phyloP scores from a whole-genome alignment of 805 yeast genomes.

The Lachancea kluyveri region DNA sequence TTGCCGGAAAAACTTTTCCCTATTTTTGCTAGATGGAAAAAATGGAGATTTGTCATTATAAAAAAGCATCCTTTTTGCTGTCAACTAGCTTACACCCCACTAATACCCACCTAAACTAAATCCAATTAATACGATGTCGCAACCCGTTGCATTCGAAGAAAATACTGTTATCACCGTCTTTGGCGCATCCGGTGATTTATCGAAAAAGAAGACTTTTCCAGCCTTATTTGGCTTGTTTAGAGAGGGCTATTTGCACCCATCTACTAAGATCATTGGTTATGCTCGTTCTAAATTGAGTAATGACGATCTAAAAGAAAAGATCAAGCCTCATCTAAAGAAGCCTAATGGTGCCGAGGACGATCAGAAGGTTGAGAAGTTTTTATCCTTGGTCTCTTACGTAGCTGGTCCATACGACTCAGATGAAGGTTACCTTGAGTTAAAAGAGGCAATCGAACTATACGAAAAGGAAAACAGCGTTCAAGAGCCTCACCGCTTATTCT shows the following conservation, averaged over 20 bases:
- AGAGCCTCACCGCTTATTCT: conserved; percentile 75
- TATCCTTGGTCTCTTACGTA: conserved; percentile 59
- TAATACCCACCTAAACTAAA: too few species aligned
- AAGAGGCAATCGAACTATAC: conserved; percentile 46
- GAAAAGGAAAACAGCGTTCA: conserved; percentile 44
- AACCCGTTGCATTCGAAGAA: conserved; percentile 44
- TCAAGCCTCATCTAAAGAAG: conserved; percentile 55
- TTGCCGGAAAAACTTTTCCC: not conserved
- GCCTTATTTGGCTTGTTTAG: conserved; percentile 71
- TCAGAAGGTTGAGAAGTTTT: conserved; percentile 53
- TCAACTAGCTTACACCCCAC: too few species aligned
- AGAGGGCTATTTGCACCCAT: conserved; percentile 67
- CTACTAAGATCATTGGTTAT: conserved; percentile 78
- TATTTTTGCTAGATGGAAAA: too few species aligned
- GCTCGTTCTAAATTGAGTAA: conserved; percentile 75
- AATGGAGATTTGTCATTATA: too few species aligned
- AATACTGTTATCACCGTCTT: conserved; percentile 73
- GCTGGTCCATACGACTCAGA: conserved; percentile 75
- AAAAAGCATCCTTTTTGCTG: too few species aligned
- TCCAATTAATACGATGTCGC: too few species aligned
- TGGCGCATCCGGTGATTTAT: conserved; percentile 94
- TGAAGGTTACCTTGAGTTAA: conserved; percentile 63
- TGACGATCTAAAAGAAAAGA: conserved; percentile 62
- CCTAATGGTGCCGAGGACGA: conserved; percentile 38
- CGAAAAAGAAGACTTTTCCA: conserved; percentile 92